Evolutionary conservation across 345 rosid species (phyloP), one percentile per base, ranked within the genome.

Genomic region (Brassica cretica): DNA sequence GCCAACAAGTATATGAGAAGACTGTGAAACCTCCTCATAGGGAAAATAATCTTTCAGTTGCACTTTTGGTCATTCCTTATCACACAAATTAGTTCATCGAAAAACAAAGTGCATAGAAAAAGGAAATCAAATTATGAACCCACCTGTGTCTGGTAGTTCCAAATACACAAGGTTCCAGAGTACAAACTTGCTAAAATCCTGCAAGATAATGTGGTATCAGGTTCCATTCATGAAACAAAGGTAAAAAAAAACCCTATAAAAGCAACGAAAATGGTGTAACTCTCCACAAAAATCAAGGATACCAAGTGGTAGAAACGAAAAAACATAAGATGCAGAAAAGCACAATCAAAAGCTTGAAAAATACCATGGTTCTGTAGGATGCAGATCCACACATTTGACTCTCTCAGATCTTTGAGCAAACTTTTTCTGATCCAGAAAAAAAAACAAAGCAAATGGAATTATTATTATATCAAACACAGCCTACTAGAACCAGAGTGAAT

Each of bases 121-220:
- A 41, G 0, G 68, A 59, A 29, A 37, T 49, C 24, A 56, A 61
- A 33, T 29, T 33, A 18, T 68, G 9, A 27, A 74, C 71, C 83
- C 84, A 95, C 99, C 97, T 93, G 99, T 55, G 98, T 51, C 58
- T 51, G 58, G 58, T 51, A 51, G 58, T 51, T 51, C 58, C 58
- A 51, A 15, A 90, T 84, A 78, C 88, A 83, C 75, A 90, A 81
- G 49, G 84, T 89, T 83, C 96, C 96, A 3, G 93, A 82, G 71
- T 89, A 75, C 85, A 90, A 83, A 82, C 91, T 86, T 62, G 87
- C 81, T 29, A 90, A 85, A 76, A 89, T 84, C 96, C 96, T 90
- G 85, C 74, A 73, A 63, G 18, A 73, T 33, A 39, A 65, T 6
- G 33, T 18, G 49, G 59, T 55, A 10, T 18, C 44, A 59, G 21